phyloP scores from a whole-genome alignment of 495 filamentous ascomycete genomes.

The Pyrenopolyporus hunteri region DNA sequence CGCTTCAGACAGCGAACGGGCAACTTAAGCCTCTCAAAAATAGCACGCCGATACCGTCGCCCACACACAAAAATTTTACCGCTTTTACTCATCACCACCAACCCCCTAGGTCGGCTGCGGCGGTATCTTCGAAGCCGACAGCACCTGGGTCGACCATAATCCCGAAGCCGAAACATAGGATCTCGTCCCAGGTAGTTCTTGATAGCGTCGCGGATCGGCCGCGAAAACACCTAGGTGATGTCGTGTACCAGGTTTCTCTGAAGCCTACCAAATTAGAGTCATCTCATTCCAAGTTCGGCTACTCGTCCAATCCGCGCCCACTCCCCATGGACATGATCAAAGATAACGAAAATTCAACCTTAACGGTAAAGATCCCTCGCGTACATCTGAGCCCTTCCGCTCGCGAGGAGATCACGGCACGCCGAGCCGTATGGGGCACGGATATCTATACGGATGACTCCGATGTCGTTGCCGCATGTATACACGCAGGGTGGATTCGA shows the following conservation, averaged over 20 bases:
- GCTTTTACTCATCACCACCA: conserved; percentile 51
- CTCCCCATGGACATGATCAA: conserved; percentile 73
- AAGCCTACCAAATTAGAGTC: conserved; percentile 58
- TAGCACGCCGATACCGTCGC: conserved; percentile 60
- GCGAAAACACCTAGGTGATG: conserved; percentile 77
- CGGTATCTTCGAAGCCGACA: conserved; percentile 42
- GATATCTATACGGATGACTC: conserved; percentile 96
- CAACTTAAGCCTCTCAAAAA: conserved; percentile 52
- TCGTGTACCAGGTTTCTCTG: conserved; percentile 58
- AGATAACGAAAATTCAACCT: conserved; percentile 85
- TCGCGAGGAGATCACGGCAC: conserved; percentile 79
- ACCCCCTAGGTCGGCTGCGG: conserved; percentile 44
- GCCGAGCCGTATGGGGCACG: conserved; percentile 86
- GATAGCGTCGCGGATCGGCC: conserved; percentile 71
- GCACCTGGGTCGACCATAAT: conserved; percentile 49
- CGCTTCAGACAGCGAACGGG: conserved; percentile 47
- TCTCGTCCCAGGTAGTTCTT: conserved; percentile 70
- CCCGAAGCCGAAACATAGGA: conserved; percentile 65
- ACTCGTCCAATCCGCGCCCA: conserved; percentile 72
- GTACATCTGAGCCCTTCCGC: conserved; percentile 70
- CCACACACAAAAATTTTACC: conserved; percentile 58
- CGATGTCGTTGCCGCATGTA: conserved; percentile 88
- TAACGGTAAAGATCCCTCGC: conserved; percentile 84
- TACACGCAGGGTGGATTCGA: conserved; percentile 90
- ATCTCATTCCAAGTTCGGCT: conserved; percentile 65